Evolutionary conservation across 2,329 filamentous ascomycete genomes (phyloP).

Genomic region (Neophaeococcomyces mojaviensis): DNA sequence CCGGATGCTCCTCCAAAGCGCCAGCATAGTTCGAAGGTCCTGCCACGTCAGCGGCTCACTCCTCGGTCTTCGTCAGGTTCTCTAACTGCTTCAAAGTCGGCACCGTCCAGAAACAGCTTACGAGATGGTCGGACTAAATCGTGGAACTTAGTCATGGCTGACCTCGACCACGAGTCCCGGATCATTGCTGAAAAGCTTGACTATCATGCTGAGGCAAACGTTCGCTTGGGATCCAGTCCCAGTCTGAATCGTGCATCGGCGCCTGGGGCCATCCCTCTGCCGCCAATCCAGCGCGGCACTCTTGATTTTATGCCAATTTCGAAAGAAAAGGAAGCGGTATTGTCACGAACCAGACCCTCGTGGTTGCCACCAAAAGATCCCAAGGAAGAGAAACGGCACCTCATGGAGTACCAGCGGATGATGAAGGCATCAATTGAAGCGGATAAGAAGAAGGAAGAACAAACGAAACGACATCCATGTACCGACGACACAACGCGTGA

Average conservation of each 20-base stretch:
- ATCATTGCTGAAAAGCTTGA: slow-evolving; percentile 54
- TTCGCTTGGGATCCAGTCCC: slow-evolving; percentile 35
- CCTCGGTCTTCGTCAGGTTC: slow-evolving; percentile 15
- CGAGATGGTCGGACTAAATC: slow-evolving; percentile 45
- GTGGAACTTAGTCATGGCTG: slow-evolving; percentile 50
- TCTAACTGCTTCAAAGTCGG: slow-evolving; percentile 11
- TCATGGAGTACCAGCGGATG: slow-evolving; percentile 64
- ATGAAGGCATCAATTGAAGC: slow-evolving; percentile 55
- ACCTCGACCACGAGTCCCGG: slow-evolving; percentile 53
- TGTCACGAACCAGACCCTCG: slow-evolving; percentile 59
- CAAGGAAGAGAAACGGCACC: slow-evolving; percentile 79
- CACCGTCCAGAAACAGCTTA: slow-evolving; percentile 17
- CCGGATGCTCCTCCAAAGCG: slow-evolving; percentile 23
- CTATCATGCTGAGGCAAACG: slow-evolving; percentile 44
- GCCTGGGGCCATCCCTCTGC: slow-evolving; percentile 42
- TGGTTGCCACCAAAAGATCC: slow-evolving; percentile 67
- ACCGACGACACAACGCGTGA: slow-evolving; percentile 46
- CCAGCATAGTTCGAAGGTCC: slow-evolving; percentile 22
- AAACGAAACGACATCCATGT: slow-evolving; percentile 40
- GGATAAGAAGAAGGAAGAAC: slow-evolving; percentile 47
- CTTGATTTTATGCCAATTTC: slow-evolving; percentile 60
- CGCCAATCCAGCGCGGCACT: slow-evolving; percentile 54
- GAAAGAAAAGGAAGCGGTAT: slow-evolving; percentile 58
- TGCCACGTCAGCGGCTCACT: slow-evolving; percentile 13
- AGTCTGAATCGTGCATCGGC: slow-evolving; percentile 31